Percentiles rank a stretch among this genome's conserved stretches.
Evolutionary conservation across 176 grass and related monocot species (phyloP).

Genomic region (Urochloa ruziziensis): DNA sequence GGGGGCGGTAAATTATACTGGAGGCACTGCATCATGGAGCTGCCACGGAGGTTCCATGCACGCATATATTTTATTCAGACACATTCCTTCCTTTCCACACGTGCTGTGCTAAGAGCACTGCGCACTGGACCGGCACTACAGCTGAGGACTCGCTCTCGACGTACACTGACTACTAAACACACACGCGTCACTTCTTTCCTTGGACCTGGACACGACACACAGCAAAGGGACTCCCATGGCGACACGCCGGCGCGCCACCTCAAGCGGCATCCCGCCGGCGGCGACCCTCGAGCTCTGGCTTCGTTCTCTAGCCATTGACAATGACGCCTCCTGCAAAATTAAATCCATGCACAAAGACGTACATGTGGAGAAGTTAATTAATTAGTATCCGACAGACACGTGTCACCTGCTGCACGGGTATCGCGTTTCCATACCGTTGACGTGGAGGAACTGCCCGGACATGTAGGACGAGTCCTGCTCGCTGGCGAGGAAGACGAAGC

Average conservation of each 20-base stretch:
- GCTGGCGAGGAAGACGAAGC: slow-evolving; percentile 71
- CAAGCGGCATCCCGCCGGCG: background rate
- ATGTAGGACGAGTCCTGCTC: slow-evolving; percentile 72
- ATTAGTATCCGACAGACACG: background rate
- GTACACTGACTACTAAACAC: background rate
- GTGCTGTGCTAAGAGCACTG: background rate
- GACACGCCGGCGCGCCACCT: background rate
- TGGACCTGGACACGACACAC: background rate
- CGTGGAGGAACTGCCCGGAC: slow-evolving; percentile 75
- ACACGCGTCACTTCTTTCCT: background rate
- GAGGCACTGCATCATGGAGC: background rate
- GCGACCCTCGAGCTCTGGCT: background rate
- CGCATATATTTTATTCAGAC: background rate
- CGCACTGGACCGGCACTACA: background rate
- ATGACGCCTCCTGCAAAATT: slow-evolving; percentile 50
- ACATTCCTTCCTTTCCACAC: background rate
- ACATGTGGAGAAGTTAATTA: too few relatives aligned
- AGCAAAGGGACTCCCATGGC: background rate
- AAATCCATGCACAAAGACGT: background rate
- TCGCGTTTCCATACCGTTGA: slow-evolving; percentile 45
- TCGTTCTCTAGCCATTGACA: slow-evolving; percentile 44
- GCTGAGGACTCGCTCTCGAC: too few relatives aligned
- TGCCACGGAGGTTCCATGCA: background rate
- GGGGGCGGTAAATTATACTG: too few relatives aligned
- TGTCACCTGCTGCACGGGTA: background rate